These are phyloP conservation scores for Phytophthora tubulina DNA, from an alignment of 352 stramenopile species.

Conservation along the genomic window DNA sequence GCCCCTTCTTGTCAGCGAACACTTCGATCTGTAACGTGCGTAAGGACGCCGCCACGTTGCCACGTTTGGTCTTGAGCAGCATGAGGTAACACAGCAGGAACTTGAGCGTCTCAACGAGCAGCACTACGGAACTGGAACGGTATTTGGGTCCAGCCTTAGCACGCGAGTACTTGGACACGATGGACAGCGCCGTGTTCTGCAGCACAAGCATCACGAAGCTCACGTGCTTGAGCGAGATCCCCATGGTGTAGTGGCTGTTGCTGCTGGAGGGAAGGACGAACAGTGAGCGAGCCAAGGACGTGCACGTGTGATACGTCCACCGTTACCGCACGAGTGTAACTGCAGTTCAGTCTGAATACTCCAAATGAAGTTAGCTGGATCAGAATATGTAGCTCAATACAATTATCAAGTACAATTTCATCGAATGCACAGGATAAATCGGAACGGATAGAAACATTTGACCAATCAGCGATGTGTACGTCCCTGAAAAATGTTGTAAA, in stretches of 20 bases:
- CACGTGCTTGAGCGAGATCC: constrained; percentile 77
- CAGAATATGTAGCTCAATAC: not conserved
- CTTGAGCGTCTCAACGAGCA: constrained; percentile 88
- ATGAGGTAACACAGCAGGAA: constrained; percentile 84
- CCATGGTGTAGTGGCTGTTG: constrained; percentile 17
- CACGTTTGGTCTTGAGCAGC: constrained; percentile 72
- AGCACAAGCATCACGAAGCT: constrained; percentile 89
- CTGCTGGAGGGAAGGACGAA: constrained; percentile 15
- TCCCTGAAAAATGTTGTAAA: not conserved
- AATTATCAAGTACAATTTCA: not conserved
- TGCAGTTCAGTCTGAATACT: constrained; percentile 15
- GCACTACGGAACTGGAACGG: constrained; percentile 77
- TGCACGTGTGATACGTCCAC: constrained; percentile 12
- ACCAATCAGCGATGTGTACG: constrained; percentile 30
- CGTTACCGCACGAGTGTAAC: constrained; percentile 9
- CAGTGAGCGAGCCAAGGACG: constrained; percentile 4
- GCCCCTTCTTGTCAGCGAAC: constrained; percentile 76
- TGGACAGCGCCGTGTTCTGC: constrained; percentile 88
- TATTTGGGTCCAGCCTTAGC: constrained; percentile 80
- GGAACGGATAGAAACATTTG: not conserved
- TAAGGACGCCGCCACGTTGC: constrained; percentile 61
- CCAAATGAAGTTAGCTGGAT: constrained; percentile 11
- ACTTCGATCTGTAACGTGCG: constrained; percentile 79
- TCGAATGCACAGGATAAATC: not conserved
- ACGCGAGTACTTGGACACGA: constrained; percentile 91